Conservation (phyloP, 768 basidiomycete species). For the Leucocoprinus leucothites region DNA sequence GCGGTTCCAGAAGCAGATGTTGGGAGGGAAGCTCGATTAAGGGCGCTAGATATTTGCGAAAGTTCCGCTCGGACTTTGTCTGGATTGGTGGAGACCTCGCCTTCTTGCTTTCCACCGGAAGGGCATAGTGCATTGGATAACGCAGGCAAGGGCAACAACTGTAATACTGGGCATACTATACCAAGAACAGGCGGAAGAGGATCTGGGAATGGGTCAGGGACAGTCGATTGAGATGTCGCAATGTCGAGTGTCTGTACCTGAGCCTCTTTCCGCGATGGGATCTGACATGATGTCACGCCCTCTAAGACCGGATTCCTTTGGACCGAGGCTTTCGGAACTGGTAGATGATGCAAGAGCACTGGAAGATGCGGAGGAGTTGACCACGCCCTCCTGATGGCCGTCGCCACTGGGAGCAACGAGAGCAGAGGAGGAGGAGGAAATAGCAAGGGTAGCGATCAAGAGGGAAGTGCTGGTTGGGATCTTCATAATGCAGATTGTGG, state of each 20-base stretch:
- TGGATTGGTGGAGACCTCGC: background rate
- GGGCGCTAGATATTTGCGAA: background rate
- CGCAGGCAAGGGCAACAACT: background rate
- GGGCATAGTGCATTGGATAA: background rate
- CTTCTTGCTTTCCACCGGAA: background rate
- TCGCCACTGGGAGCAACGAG: constrained; percentile 42
- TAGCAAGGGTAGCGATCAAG: constrained; percentile 43
- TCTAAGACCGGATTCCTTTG: background rate
- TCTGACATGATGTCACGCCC: background rate
- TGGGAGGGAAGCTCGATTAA: background rate
- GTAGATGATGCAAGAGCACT: background rate
- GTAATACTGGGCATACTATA: background rate
- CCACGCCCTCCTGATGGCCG: constrained; percentile 1
- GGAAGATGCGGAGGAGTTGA: background rate
- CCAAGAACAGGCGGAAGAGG: background rate
- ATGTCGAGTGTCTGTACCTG: too few species aligned
- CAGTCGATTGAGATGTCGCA: background rate
- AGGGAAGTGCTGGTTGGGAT: constrained; percentile 46
- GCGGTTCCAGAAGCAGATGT: background rate
- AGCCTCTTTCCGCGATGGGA: background rate
- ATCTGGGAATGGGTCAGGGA: background rate
- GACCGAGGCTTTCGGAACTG: background rate
- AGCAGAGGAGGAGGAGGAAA: constrained; percentile 47
- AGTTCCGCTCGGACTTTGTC: background rate
- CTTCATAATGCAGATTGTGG: constrained; percentile 31